Conservation (phyloP, 495 filamentous ascomycete genomes). For the Tuber magnatum region DNA sequence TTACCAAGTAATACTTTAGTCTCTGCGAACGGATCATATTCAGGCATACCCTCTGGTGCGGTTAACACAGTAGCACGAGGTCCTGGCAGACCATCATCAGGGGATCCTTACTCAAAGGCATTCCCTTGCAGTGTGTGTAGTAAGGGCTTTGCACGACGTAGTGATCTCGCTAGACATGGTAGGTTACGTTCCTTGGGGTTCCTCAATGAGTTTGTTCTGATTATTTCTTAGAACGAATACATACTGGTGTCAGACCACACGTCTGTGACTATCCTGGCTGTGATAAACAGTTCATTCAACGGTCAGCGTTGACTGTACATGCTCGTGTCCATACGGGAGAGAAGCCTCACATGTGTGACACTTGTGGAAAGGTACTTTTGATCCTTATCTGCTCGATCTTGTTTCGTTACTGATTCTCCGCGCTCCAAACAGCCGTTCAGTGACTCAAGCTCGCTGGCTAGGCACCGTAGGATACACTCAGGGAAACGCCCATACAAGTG, state of each 20-base stretch:
- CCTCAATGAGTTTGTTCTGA: conserved; percentile 18
- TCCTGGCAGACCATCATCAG: conserved; percentile 46
- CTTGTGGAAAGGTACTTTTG: conserved; percentile 78
- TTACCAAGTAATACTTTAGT: conserved; percentile 21
- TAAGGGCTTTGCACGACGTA: conserved; percentile 88
- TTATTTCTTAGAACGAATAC: conserved; percentile 70
- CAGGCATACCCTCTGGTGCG: conserved; percentile 42
- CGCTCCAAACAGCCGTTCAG: conserved; percentile 72
- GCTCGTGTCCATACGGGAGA: conserved; percentile 92
- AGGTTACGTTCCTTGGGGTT: conserved; percentile 41
- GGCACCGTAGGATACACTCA: conserved; percentile 90
- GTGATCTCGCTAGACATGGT: conserved; percentile 94
- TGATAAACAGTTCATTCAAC: conserved; percentile 93
- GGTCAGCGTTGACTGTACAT: conserved; percentile 95
- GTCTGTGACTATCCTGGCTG: conserved; percentile 85
- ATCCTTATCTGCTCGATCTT: neutral
- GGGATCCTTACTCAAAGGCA: conserved; percentile 60
- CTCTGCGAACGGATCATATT: conserved; percentile 26
- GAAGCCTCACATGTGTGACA: conserved; percentile 96
- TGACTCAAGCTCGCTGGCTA: conserved; percentile 88
- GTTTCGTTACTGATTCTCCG: conserved; percentile 33
- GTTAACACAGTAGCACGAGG: conserved; percentile 37
- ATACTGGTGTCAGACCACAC: conserved; percentile 85
- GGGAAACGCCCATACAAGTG: conserved; percentile 97
- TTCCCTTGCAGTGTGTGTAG: conserved; percentile 87